Percentiles rank a stretch among this genome's conserved stretches.
phyloP scores from a whole-genome alignment of 176 grass and related monocot species.

The Aegilops tauschii region DNA sequence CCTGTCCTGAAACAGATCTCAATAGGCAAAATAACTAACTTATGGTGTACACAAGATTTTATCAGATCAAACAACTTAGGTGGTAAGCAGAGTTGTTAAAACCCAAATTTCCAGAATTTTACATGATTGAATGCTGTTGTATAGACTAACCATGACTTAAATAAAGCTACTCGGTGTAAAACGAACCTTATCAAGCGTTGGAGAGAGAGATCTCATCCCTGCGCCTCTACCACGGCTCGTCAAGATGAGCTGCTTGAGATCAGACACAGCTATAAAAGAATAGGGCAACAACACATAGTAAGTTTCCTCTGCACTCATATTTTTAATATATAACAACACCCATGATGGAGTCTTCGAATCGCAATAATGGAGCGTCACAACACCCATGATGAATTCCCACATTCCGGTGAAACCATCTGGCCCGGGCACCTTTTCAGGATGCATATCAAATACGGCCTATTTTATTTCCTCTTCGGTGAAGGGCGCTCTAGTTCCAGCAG shows the following conservation, averaged over 20 bases:
- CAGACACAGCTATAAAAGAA: slow-evolving; percentile 34
- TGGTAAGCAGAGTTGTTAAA: too few relatives aligned
- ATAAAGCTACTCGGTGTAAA: slow-evolving; percentile 12
- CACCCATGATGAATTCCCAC: too few relatives aligned
- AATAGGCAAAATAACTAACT: background rate
- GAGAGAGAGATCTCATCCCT: slow-evolving; percentile 47
- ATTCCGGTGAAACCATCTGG: too few relatives aligned
- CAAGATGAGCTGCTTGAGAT: slow-evolving; percentile 55
- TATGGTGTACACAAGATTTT: background rate
- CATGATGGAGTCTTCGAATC: slow-evolving; percentile 14
- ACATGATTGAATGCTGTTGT: background rate
- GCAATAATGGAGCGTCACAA: too few relatives aligned
- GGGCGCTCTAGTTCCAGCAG: too few relatives aligned
- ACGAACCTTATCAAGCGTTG: slow-evolving; percentile 51
- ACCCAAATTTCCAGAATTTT: too few relatives aligned
- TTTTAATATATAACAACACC: slow-evolving; percentile 65
- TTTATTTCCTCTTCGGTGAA: too few relatives aligned
- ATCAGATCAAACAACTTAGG: background rate
- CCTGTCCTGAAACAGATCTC: background rate
- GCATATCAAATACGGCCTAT: too few relatives aligned
- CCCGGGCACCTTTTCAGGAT: too few relatives aligned
- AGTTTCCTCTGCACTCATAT: slow-evolving; percentile 53
- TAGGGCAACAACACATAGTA: slow-evolving; percentile 36
- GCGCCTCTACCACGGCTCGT: slow-evolving; percentile 22
- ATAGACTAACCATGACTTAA: background rate